Evolutionary conservation across 148 eudicot genomes (phyloP).

Genomic region (Chenopodium album): DNA sequence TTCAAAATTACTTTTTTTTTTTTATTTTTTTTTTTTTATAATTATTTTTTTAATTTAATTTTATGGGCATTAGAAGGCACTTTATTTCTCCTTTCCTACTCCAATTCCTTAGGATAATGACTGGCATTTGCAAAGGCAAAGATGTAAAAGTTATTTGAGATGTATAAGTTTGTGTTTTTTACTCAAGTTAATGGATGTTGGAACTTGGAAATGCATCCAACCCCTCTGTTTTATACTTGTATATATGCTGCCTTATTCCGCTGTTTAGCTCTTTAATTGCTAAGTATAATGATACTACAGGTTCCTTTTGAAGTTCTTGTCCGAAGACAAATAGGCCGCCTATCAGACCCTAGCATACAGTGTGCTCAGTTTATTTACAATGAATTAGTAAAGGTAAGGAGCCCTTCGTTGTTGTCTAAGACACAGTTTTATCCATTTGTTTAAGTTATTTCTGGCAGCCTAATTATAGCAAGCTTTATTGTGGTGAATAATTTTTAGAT

Average conservation of each 20-base stretch:
- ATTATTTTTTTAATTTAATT: too few species aligned
- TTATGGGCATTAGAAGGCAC: neutral
- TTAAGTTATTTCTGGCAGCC: neutral
- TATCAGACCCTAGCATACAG: conserved; percentile 92
- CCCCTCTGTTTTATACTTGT: neutral
- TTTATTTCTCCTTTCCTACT: neutral
- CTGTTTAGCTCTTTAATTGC: conserved; percentile 10
- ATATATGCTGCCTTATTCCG: conserved; percentile 10
- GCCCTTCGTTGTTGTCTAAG: conserved; percentile 4
- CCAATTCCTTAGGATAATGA: neutral
- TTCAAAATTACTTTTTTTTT: too few species aligned
- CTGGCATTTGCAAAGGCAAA: neutral
- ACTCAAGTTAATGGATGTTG: neutral
- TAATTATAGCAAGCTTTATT: conserved; percentile 7
- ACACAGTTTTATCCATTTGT: neutral
- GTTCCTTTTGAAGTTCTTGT: conserved; percentile 56
- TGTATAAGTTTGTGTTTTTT: neutral
- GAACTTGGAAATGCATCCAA: neutral
- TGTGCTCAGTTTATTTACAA: conserved; percentile 91
- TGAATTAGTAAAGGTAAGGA: conserved; percentile 75
- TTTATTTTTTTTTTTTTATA: too few species aligned
- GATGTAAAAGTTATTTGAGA: neutral
- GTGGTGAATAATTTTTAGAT: conserved; percentile 47
- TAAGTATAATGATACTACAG: conserved; percentile 23
- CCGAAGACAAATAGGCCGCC: conserved; percentile 85